phyloP scores from a whole-genome alignment of 2,329 filamentous ascomycete species.

The Penicillium crustosum region DNA sequence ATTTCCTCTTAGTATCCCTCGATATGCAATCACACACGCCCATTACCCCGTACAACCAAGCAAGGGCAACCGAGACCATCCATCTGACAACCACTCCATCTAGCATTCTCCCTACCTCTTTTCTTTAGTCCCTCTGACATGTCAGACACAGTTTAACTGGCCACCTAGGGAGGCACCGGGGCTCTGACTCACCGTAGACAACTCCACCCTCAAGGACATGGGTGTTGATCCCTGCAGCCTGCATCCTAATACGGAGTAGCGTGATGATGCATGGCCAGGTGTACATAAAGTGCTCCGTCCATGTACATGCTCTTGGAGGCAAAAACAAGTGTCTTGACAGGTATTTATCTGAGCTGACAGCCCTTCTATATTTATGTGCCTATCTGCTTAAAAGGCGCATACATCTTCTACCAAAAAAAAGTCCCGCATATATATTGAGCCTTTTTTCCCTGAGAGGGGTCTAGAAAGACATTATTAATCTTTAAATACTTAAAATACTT shows the following conservation, averaged over 20 bases:
- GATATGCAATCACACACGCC: not conserved
- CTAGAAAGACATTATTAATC: not conserved
- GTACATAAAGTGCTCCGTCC: not conserved
- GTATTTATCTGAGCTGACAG: not conserved
- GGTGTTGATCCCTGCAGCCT: slow-evolving; percentile 20
- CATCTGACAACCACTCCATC: not conserved
- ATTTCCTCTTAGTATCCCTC: not conserved
- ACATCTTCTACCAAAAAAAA: slow-evolving; percentile 5
- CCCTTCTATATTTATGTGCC: slow-evolving; percentile 1
- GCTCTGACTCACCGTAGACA: slow-evolving; percentile 21
- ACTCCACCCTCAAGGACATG: not conserved
- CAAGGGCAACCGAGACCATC: slow-evolving; percentile 18
- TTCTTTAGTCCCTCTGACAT: not conserved
- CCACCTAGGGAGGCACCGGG: not conserved
- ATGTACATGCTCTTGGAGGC: not conserved
- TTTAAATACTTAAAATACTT: not conserved
- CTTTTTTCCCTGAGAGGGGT: not conserved
- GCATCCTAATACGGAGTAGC: slow-evolving; percentile 16
- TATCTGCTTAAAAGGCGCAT: slow-evolving; percentile 15
- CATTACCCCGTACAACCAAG: slow-evolving; percentile 28
- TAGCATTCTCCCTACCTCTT: not conserved
- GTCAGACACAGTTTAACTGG: slow-evolving; percentile 5
- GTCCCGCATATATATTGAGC: slow-evolving; percentile 1
- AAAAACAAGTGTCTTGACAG: not conserved
- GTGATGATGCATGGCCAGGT: slow-evolving; percentile 21